These are phyloP conservation scores for Wickerhamomyces tratensis DNA, from an alignment of 805 yeast species.

Conservation along the genomic window DNA sequence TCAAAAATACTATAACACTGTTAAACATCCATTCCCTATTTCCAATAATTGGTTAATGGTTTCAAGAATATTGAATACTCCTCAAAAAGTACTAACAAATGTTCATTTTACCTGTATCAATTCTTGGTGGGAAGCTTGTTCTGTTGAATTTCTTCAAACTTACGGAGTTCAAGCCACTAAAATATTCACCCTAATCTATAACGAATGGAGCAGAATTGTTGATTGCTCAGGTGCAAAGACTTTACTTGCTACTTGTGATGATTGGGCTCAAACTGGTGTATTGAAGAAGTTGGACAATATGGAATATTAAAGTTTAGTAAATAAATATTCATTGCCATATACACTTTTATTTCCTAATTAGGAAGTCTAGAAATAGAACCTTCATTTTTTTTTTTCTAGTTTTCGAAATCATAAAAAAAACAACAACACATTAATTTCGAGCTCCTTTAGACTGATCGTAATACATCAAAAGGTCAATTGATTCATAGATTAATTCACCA, in stretches of 20 bases:
- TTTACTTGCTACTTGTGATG: constrained; percentile 69
- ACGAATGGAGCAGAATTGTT: constrained; percentile 43
- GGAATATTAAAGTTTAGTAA: constrained; percentile 6
- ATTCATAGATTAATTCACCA: background rate
- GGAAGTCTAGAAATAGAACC: too few relatives aligned
- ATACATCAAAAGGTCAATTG: too few relatives aligned
- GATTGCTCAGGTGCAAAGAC: constrained; percentile 74
- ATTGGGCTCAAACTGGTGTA: constrained; percentile 44
- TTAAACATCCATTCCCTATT: constrained; percentile 46
- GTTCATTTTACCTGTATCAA: constrained; percentile 65
- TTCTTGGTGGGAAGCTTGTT: constrained; percentile 90
- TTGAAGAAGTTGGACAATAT: constrained; percentile 30
- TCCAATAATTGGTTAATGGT: constrained; percentile 57
- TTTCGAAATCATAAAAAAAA: too few relatives aligned
- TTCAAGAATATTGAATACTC: constrained; percentile 62
- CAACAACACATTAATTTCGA: too few relatives aligned
- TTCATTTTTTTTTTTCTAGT: too few relatives aligned
- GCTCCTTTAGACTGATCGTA: too few relatives aligned
- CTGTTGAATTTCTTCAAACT: constrained; percentile 37
- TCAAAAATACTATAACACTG: constrained; percentile 16
- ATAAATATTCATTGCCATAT: too few relatives aligned
- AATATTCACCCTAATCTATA: constrained; percentile 36
- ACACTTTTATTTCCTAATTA: too few relatives aligned
- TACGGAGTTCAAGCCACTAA: constrained; percentile 70
- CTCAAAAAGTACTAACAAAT: constrained; percentile 40